A percentile compares a stretch with the other conserved stretches of the same genome.
phyloP scores from a whole-genome alignment of 768 basidiomycete species.

The Termitomyces sp. region DNA sequence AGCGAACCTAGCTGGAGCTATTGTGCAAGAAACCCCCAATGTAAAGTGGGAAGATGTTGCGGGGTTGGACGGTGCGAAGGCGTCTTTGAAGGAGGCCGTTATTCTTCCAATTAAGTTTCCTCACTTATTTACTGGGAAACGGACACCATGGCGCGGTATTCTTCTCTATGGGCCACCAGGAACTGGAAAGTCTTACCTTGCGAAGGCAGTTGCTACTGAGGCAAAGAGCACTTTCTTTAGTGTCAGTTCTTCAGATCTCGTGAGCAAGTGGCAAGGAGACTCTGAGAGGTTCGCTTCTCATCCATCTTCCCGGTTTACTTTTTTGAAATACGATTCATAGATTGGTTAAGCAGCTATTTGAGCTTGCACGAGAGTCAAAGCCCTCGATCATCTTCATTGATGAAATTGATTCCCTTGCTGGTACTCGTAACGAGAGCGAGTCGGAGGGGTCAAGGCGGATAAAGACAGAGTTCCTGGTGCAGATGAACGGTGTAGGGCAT shows the following conservation, averaged over 20 bases:
- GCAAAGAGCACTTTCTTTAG: slow-evolving; percentile 99
- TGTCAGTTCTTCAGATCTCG: slow-evolving; percentile 91
- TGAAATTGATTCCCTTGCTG: slow-evolving; percentile 95
- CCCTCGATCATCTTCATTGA: slow-evolving; percentile 99
- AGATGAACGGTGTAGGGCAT: slow-evolving; percentile 98
- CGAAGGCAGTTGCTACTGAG: slow-evolving; percentile 98
- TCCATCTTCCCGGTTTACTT: background rate
- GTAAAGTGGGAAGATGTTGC: slow-evolving; percentile 99
- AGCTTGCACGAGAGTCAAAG: slow-evolving; percentile 93
- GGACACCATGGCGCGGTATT: slow-evolving; percentile 97
- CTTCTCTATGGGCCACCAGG: slow-evolving; percentile 96
- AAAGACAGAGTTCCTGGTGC: slow-evolving; percentile 96
- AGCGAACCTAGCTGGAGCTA: slow-evolving; percentile 85
- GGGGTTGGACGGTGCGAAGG: slow-evolving; percentile 92
- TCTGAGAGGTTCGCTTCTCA: slow-evolving; percentile 74
- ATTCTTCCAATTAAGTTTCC: slow-evolving; percentile 99
- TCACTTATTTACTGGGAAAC: slow-evolving; percentile 96
- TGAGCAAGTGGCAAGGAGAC: slow-evolving; percentile 99
- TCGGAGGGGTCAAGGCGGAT: slow-evolving; percentile 96
- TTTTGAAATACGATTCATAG: slow-evolving; percentile 35
- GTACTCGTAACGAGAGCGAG: slow-evolving; percentile 94
- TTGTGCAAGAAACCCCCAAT: slow-evolving; percentile 91
- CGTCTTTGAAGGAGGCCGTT: slow-evolving; percentile 95
- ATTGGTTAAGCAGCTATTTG: slow-evolving; percentile 93
- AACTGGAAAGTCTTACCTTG: slow-evolving; percentile 94